Percentiles rank a stretch among this genome's conserved stretches.
These are phyloP conservation scores for Purpureocillium takamizusanense DNA, from an alignment of 2,329 filamentous ascomycete genomes.

Conservation along the genomic window DNA sequence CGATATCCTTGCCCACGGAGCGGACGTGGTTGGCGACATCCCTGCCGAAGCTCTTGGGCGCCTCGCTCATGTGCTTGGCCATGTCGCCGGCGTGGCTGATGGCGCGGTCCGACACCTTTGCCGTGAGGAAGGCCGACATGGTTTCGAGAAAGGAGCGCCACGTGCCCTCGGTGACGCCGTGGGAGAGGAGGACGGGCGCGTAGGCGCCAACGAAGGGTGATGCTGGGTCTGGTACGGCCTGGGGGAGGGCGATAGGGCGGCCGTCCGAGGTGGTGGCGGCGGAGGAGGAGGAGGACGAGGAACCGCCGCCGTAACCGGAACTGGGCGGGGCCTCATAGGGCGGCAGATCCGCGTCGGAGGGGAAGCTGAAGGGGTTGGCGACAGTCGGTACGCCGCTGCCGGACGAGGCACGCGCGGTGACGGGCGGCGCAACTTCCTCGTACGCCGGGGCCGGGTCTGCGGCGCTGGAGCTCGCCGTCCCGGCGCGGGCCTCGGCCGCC, in stretches of 20 bases:
- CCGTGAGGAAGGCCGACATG: slow-evolving; percentile 35
- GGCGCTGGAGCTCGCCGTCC: not conserved
- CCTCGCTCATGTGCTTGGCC: slow-evolving; percentile 22
- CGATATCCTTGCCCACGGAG: slow-evolving; percentile 24
- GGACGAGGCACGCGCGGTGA: too few species aligned
- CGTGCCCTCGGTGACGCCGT: slow-evolving; percentile 24
- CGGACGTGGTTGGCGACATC: slow-evolving; percentile 26
- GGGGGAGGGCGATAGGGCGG: slow-evolving; percentile 30
- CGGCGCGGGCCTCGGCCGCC: not conserved
- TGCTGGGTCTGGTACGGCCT: slow-evolving; percentile 21
- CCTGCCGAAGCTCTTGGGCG: slow-evolving; percentile 26
- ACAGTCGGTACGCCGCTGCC: slow-evolving; percentile 5
- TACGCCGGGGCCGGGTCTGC: slow-evolving; percentile 6
- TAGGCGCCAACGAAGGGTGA: slow-evolving; percentile 31
- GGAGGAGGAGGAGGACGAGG: too few species aligned
- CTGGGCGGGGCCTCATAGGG: slow-evolving; percentile 13
- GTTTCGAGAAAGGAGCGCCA: slow-evolving; percentile 28
- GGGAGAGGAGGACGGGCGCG: slow-evolving; percentile 24
- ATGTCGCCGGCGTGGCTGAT: slow-evolving; percentile 32
- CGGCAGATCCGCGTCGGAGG: slow-evolving; percentile 18
- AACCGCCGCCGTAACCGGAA: slow-evolving; percentile 1
- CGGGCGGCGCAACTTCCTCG: not conserved
- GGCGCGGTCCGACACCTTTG: slow-evolving; percentile 33
- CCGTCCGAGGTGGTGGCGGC: slow-evolving; percentile 5
- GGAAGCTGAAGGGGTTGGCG: slow-evolving; percentile 29